These are phyloP conservation scores for Daedaleopsis nitida DNA, from an alignment of 768 basidiomycete species.

Conservation along the genomic window DNA sequence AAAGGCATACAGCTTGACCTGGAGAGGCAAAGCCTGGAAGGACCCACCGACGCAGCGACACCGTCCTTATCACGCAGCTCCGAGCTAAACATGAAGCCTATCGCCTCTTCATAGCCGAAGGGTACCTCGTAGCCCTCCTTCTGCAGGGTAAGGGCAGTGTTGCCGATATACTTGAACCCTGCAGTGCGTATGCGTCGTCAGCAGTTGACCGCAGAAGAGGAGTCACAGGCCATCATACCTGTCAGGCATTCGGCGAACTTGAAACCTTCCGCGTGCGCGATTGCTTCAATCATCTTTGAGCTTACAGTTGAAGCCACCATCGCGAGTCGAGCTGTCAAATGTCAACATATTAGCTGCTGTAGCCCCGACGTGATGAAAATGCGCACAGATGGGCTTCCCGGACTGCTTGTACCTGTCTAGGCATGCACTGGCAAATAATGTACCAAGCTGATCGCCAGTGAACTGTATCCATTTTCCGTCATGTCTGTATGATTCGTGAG, in stretches of 20 bases:
- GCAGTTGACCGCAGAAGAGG: background rate
- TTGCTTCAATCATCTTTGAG: conserved; percentile 83
- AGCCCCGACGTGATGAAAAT: background rate
- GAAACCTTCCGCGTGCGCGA: conserved; percentile 78
- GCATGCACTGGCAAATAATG: conserved; percentile 50
- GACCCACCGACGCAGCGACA: conserved; percentile 70
- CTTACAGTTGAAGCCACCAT: conserved; percentile 92
- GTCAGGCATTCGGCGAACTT: conserved; percentile 85
- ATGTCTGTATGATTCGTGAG: conserved; percentile 29
- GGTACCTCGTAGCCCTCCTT: conserved; percentile 63
- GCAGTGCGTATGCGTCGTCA: conserved; percentile 12
- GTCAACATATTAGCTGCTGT: conserved; percentile 27
- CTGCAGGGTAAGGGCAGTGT: conserved; percentile 69
- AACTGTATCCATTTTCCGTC: conserved; percentile 68
- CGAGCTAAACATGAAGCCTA: conserved; percentile 86
- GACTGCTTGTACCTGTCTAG: conserved; percentile 47
- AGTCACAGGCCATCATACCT: conserved; percentile 43
- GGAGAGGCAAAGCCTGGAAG: background rate
- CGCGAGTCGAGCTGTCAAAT: conserved; percentile 56
- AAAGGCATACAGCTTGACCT: background rate
- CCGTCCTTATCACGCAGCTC: conserved; percentile 88
- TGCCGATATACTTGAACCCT: conserved; percentile 94
- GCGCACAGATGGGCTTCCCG: conserved; percentile 45
- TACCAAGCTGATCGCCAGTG: conserved; percentile 85
- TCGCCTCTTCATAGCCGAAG: conserved; percentile 92